phyloP scores from a whole-genome alignment of 2,329 filamentous ascomycete genomes.

The Nigrospora sphaerica region DNA sequence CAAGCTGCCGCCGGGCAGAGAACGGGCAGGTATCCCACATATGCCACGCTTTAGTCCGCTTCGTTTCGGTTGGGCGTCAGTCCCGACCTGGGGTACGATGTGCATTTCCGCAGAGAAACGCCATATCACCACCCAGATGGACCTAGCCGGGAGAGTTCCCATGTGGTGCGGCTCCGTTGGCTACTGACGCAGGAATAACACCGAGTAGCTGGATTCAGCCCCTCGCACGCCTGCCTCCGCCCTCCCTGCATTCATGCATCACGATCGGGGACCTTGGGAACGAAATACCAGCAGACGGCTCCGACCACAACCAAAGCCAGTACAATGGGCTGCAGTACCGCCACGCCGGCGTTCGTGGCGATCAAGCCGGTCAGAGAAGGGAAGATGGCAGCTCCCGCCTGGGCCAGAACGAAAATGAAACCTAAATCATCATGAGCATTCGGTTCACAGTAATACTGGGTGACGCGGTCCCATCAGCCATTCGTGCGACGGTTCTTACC shows the following conservation, averaged over 20 bases:
- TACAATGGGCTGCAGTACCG: constrained; percentile 39
- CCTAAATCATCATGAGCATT: constrained; percentile 12
- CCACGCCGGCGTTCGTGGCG: constrained; percentile 33
- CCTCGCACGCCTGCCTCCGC: too few relatives aligned
- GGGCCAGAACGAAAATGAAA: constrained; percentile 43
- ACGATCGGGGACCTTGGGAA: constrained; percentile 21
- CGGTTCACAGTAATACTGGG: neutral
- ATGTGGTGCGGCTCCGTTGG: too few relatives aligned
- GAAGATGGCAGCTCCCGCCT: constrained; percentile 43
- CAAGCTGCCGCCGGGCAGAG: too few relatives aligned
- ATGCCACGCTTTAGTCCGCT: too few relatives aligned
- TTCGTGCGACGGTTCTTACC: constrained; percentile 20
- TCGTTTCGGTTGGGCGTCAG: too few relatives aligned
- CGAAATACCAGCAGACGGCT: constrained; percentile 31
- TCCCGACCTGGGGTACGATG: too few relatives aligned
- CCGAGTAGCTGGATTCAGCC: too few relatives aligned
- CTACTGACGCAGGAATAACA: too few relatives aligned
- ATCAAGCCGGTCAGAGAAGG: constrained; percentile 43
- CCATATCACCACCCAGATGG: too few relatives aligned
- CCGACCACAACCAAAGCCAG: constrained; percentile 34
- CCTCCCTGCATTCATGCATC: constrained; percentile 9
- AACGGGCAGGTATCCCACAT: too few relatives aligned
- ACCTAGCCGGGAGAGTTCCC: too few relatives aligned
- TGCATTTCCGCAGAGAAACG: too few relatives aligned
- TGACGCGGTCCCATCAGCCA: neutral